Evolutionary conservation across 352 stramenopile genomes (phyloP).

Genomic region (Pythium aristosporum): DNA sequence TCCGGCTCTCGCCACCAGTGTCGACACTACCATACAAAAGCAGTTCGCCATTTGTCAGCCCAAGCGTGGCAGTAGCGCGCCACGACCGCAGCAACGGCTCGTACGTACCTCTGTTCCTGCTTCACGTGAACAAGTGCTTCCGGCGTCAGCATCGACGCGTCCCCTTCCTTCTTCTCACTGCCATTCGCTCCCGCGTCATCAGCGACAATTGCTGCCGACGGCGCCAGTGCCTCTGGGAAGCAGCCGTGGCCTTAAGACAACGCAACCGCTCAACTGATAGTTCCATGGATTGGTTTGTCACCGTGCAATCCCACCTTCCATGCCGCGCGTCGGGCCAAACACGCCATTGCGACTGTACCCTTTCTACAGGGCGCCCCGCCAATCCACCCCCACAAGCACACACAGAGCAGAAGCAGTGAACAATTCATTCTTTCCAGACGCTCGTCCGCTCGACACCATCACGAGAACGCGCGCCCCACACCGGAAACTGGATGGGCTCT

Average conservation of each 20-base stretch:
- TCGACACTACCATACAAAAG: neutral
- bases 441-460: neutral
- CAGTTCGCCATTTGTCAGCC: too few species aligned
- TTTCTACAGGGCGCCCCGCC: neutral
- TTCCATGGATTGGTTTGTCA: neutral
- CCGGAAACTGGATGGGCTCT: neutral
- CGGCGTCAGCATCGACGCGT: too few species aligned
- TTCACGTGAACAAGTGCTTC: neutral
- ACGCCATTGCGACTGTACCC: slow-evolving; percentile 11
- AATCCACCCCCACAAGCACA: neutral
- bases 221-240: neutral
- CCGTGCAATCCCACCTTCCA: neutral
- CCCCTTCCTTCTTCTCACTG: neutral
- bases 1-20: slow-evolving; percentile 3
- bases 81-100: too few species aligned
- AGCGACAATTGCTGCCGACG: neutral
- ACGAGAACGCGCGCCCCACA: neutral
- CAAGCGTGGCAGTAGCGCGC: too few species aligned
- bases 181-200: neutral
- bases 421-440: neutral
- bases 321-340: neutral
- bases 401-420: neutral
- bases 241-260: neutral
- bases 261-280: neutral
- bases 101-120: neutral